phyloP scores from a whole-genome alignment of 805 yeast species.

The Zygotorulaspora sp. region DNA sequence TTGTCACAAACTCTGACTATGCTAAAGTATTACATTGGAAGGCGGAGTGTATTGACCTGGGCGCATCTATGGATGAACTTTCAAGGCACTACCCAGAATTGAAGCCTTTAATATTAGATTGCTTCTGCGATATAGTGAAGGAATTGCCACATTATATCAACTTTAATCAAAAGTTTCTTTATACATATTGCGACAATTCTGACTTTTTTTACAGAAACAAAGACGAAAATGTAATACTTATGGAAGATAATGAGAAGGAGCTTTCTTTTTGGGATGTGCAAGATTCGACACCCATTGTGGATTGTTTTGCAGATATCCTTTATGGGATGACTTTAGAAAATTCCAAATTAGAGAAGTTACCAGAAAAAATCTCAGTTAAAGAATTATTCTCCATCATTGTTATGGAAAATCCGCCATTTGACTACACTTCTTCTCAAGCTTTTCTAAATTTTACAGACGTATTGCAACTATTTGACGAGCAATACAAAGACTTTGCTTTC shows the following conservation, averaged over 20 bases:
- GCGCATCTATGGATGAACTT: constrained; percentile 69
- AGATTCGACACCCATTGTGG: constrained; percentile 44
- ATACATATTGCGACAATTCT: constrained; percentile 33
- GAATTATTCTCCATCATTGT: constrained; percentile 48
- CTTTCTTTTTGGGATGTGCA: constrained; percentile 52
- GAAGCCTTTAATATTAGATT: constrained; percentile 52
- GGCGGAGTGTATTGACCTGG: constrained; percentile 54
- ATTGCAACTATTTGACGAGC: constrained; percentile 53
- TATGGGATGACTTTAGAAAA: constrained; percentile 50
- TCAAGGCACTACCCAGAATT: constrained; percentile 78
- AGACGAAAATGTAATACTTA: constrained; percentile 40
- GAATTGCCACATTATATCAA: constrained; percentile 41
- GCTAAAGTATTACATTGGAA: constrained; percentile 52
- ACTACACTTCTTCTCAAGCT: constrained; percentile 52
- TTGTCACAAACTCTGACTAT: constrained; percentile 45
- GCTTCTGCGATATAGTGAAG: constrained; percentile 44
- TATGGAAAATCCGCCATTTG: constrained; percentile 55
- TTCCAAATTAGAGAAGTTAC: constrained; percentile 42
- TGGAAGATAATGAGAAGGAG: constrained; percentile 40
- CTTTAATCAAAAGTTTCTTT: constrained; percentile 43
- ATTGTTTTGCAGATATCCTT: constrained; percentile 45
- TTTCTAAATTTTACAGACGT: constrained; percentile 50
- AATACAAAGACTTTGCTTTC: constrained; percentile 47
- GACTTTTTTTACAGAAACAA: constrained; percentile 40
- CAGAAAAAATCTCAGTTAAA: constrained; percentile 38